Evolutionary conservation across 2,329 filamentous ascomycete genomes (phyloP), one percentile per base, ranked within the genome.

Genomic region (Sarocladiaceae sp.): DNA sequence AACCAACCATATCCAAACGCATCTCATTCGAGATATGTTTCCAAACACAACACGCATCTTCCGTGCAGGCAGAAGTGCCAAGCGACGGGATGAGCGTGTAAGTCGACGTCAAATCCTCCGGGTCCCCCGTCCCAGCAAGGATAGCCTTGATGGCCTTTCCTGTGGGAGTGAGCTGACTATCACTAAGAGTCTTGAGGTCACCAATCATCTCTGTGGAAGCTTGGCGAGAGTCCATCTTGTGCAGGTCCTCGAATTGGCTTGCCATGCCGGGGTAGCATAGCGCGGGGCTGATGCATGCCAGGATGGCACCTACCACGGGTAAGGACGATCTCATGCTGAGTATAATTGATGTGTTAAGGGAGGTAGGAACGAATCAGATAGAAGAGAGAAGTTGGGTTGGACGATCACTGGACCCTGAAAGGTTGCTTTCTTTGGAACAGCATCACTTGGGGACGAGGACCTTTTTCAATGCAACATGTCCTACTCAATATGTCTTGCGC

Each of bases 21-120:
- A 74, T 65, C 31, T 71, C 67, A 28, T 65, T 60, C 23, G 64
- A 63, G 42, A 74, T 65, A 57, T 69, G 60, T 53, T 67, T 66
- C 71, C 71, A 74, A 35, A 71, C 62, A 56, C 70, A 73, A 60
- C 71, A 74, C 0, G 66, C 65, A 51, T 73, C 70, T 20, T 60
- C 52, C 22, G 54, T 55, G 54, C 68, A 71, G 1, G 55, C 61
- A 1, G 54, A 31, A 3, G 62, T 57, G 18, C 37, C 50, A 25
- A 52, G 50, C 3, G 50, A 48, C n/a, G 44, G 44, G 22, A 48
- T 48, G 4, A 48, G 44, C 4, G 25, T 33, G 44, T 48, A 48
- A 15, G 44, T 48, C 28, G 44, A 31, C 10, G 44, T 48, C 26
- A 48, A 17, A 22, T 48, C 44, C 44, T 48, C 44, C 28, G 28